phyloP scores from a whole-genome alignment of 176 grass and related monocot genomes.

The Raddia guianensis region DNA sequence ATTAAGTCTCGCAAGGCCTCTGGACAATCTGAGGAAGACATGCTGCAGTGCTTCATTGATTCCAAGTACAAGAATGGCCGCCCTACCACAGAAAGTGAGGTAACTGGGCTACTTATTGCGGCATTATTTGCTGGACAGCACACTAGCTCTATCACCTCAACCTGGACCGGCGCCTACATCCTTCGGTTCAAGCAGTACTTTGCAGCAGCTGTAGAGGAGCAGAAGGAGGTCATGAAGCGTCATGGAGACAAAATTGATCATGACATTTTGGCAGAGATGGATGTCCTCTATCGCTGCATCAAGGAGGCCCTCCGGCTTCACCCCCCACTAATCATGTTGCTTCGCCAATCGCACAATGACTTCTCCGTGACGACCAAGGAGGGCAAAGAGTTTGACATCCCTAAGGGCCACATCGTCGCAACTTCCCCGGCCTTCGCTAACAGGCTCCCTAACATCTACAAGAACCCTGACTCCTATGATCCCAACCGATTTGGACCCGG shows the following conservation, averaged over 20 bases:
- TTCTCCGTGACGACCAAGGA: conserved; percentile 85
- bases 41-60: conserved; percentile 98
- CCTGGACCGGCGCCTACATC: conserved; percentile 95
- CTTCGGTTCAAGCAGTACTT: conserved; percentile 74
- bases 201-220: conserved; percentile 68
- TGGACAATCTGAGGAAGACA: conserved; percentile 79
- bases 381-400: conserved; percentile 81
- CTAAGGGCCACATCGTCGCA: conserved; percentile 93
- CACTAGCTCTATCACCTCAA: conserved; percentile 96
- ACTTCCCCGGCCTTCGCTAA: conserved; percentile 90
- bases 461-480: conserved; percentile 79
- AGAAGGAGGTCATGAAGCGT: conserved; percentile 79
- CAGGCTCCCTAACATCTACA: conserved; percentile 82
- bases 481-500: conserved; percentile 72
- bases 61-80: conserved; percentile 97
- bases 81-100: conserved; percentile 72
- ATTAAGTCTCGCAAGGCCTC: conserved; percentile 87
- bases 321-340: conserved; percentile 87
- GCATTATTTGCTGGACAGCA: conserved; percentile 96
- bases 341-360: conserved; percentile 79
- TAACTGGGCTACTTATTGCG: conserved; percentile 87
- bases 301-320: conserved; percentile 96
- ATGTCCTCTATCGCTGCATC: conserved; percentile 92
- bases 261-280: conserved; percentile 96
- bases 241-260: conserved; percentile 85